A percentile compares a stretch with the other conserved stretches of the same genome.
Conservation (phyloP, 1,284 basidiomycete species). For the Thecaphora thlaspeos region DNA sequence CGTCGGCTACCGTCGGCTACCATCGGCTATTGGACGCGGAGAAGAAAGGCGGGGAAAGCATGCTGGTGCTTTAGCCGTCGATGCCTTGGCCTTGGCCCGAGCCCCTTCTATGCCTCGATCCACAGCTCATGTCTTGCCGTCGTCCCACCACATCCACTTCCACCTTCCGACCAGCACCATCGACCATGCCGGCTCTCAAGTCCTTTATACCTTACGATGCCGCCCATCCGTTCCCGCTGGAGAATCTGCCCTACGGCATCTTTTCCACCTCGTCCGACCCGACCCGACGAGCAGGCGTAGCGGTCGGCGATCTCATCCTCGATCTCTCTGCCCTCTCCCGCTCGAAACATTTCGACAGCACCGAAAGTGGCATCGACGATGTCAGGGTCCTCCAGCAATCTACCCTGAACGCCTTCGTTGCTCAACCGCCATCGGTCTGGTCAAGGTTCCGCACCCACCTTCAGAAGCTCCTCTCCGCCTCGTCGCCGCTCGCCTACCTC, state of each 20-base stretch:
- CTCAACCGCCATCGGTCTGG: conserved; percentile 6
- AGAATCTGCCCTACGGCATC: conserved; percentile 41
- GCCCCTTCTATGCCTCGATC: too few species aligned
- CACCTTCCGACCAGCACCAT: too few species aligned
- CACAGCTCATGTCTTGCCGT: too few species aligned
- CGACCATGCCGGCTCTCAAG: background rate
- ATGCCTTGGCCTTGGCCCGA: too few species aligned
- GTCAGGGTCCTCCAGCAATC: conserved; percentile 9
- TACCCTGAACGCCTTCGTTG: conserved; percentile 27
- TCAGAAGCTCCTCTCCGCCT: conserved; percentile 13
- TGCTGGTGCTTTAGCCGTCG: too few species aligned
- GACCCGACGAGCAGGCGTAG: conserved; percentile 14
- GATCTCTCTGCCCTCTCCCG: conserved; percentile 25
- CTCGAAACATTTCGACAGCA: conserved; percentile 1
- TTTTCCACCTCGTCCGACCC: conserved; percentile 13
- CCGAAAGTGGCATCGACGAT: background rate
- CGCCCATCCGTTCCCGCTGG: conserved; percentile 34
- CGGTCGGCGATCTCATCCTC: conserved; percentile 34
- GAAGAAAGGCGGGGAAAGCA: too few species aligned
- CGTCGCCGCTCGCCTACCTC: background rate
- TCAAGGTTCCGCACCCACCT: conserved; percentile 11
- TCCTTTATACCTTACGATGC: conserved; percentile 10
- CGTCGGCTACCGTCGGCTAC: too few species aligned
- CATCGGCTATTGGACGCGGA: too few species aligned
- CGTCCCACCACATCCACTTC: too few species aligned